These are phyloP conservation scores for Glaciozyma martinii DNA, from an alignment of 768 basidiomycete species.

Conservation along the genomic window DNA sequence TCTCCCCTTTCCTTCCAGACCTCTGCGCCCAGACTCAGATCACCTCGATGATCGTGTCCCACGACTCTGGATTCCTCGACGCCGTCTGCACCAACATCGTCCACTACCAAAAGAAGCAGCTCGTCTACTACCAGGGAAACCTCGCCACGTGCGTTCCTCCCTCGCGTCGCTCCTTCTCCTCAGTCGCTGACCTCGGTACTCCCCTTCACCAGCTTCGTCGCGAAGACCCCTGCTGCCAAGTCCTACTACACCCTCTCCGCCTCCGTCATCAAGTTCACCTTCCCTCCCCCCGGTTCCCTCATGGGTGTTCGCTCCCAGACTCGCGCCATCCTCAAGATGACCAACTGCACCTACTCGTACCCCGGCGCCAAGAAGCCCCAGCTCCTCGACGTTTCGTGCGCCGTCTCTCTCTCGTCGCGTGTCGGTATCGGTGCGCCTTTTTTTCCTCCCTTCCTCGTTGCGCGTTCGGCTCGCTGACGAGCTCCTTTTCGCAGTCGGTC, in stretches of 20 bases:
- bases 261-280: conserved; percentile 85
- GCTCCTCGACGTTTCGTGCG: conserved; percentile 79
- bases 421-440: conserved; percentile 60
- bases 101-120: conserved; percentile 93
- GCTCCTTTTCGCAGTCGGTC: conserved; percentile 46
- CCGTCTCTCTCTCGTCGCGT: conserved; percentile 90
- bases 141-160: conserved; percentile 54
- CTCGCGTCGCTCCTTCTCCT: too few species aligned
- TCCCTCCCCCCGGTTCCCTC: conserved; percentile 88
- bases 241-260: conserved; percentile 95
- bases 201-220: conserved; percentile 46
- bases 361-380: conserved; percentile 72
- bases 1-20: conserved; percentile 36
- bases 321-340: conserved; percentile 86
- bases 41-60: conserved; percentile 87
- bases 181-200: conserved; percentile 43
- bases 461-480: conserved; percentile 78
- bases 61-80: conserved; percentile 95
- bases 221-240: conserved; percentile 80
- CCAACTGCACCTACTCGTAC: conserved; percentile 87
- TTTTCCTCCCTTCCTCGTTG: neutral
- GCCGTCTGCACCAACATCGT: conserved; percentile 93
- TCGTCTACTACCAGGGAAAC: conserved; percentile 89
- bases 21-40: conserved; percentile 69
- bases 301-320: conserved; percentile 97